phyloP scores from a whole-genome alignment of 2,329 filamentous ascomycete genomes.

The Drechslerella dactyloides region DNA sequence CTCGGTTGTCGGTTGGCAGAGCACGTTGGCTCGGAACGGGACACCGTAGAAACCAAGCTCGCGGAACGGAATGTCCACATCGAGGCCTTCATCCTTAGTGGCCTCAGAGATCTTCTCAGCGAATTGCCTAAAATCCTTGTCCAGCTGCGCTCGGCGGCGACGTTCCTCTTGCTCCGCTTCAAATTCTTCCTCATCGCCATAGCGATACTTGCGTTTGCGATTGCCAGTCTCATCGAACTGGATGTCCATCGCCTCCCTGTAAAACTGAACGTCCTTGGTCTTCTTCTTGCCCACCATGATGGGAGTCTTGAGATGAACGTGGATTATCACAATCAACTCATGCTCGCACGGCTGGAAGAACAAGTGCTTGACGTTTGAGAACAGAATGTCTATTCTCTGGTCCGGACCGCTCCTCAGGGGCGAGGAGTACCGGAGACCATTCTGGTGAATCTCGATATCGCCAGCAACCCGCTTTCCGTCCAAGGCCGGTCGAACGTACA shows the following conservation, averaged over 20 bases:
- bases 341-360: slow-evolving; percentile 98
- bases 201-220: slow-evolving; percentile 94
- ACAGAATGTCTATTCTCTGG: slow-evolving; percentile 88
- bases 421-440: slow-evolving; percentile 94
- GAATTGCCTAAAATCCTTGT: slow-evolving; percentile 94
- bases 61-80: slow-evolving; percentile 91
- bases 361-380: slow-evolving; percentile 97
- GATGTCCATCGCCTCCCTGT: slow-evolving; percentile 96
- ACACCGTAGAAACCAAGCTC: slow-evolving; percentile 97
- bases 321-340: slow-evolving; percentile 96
- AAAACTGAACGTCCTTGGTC: slow-evolving; percentile 98
- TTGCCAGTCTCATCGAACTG: slow-evolving; percentile 99
- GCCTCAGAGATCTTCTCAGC: slow-evolving; percentile 97
- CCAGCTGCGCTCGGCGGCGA: slow-evolving; percentile 84
- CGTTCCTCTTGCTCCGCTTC: slow-evolving; percentile 98
- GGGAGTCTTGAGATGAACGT: slow-evolving; percentile 95
- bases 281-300: slow-evolving; percentile 99
- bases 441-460: slow-evolving; percentile 96
- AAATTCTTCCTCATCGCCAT: slow-evolving; percentile 97
- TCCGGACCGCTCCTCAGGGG: slow-evolving; percentile 71
- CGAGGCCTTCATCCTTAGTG: slow-evolving; percentile 82
- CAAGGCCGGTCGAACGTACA: slow-evolving; percentile 92
- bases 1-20: slow-evolving; percentile 94
- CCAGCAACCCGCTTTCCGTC: slow-evolving; percentile 96
- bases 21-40: slow-evolving; percentile 91